Conservation (phyloP, 2,329 filamentous ascomycete genomes). For the Fusarium sp. region DNA sequence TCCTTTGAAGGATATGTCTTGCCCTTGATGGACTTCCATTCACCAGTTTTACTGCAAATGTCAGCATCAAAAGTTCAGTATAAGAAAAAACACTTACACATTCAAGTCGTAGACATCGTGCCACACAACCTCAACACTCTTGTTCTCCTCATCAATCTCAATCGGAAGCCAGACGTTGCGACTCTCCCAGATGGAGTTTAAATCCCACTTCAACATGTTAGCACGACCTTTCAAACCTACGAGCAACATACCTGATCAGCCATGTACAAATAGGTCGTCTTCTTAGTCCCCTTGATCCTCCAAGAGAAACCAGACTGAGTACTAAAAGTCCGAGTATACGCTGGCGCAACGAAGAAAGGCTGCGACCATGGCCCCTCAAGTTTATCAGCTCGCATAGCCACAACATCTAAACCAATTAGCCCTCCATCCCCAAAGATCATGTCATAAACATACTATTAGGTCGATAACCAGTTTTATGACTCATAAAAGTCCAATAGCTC, state of each 20-base stretch:
- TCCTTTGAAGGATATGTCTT: conserved; percentile 58
- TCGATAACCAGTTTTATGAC: conserved; percentile 72
- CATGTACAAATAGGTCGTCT: conserved; percentile 62
- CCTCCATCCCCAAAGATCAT: accelerated
- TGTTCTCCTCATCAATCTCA: conserved; percentile 61
- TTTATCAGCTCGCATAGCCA: conserved; percentile 63
- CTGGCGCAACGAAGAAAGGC: conserved; percentile 59
- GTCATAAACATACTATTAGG: conserved; percentile 57
- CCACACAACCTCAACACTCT: conserved; percentile 60
- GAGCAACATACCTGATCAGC: conserved; percentile 52
- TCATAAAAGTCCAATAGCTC: conserved; percentile 71
- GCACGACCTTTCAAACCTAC: accelerated
- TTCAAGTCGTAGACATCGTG: conserved; percentile 65
- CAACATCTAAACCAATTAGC: conserved; percentile 52
- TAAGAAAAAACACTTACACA: conserved; percentile 43
- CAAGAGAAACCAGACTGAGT: conserved; percentile 63
- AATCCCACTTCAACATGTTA: conserved; percentile 54
- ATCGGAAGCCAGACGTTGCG: conserved; percentile 67
- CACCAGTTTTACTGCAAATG: conserved; percentile 54
- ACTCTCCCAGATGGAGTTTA: conserved; percentile 64
- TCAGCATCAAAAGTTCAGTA: neutral
- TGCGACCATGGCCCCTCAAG: conserved; percentile 63
- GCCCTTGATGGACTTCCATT: conserved; percentile 59
- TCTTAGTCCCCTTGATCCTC: conserved; percentile 56
- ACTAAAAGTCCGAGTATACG: conserved; percentile 63